These are phyloP conservation scores for Starmerella scarabaei DNA, from an alignment of 805 yeast species.

Conservation along the genomic window DNA sequence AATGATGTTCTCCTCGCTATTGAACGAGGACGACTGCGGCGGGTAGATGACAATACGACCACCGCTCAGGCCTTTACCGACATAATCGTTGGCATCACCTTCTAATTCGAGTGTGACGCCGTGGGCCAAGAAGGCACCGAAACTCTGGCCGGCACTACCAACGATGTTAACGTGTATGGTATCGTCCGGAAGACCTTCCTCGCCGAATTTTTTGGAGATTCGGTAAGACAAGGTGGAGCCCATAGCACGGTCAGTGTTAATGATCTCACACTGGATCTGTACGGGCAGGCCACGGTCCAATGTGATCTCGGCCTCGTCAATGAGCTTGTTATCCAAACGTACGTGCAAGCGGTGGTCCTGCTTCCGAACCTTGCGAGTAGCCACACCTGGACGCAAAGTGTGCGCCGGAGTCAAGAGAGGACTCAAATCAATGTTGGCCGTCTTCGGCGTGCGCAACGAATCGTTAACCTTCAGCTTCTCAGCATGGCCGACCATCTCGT, in stretches of 20 bases:
- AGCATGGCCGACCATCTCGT: constrained; percentile 97
- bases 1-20: constrained; percentile 90
- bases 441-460: constrained; percentile 74
- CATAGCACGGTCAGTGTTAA: constrained; percentile 91
- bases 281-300: constrained; percentile 93
- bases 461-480: constrained; percentile 80
- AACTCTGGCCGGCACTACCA: constrained; percentile 97
- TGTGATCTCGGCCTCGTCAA: constrained; percentile 93
- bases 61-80: constrained; percentile 94
- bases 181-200: constrained; percentile 85
- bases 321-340: constrained; percentile 86
- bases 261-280: constrained; percentile 80
- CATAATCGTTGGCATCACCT: constrained; percentile 97
- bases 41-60: constrained; percentile 90
- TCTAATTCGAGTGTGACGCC: constrained; percentile 91
- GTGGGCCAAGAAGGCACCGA: constrained; percentile 93
- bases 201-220: constrained; percentile 87
- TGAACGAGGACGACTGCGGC: constrained; percentile 67
- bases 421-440: constrained; percentile 77
- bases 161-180: constrained; percentile 82
- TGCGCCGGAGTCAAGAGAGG: constrained; percentile 97
- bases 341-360: constrained; percentile 91
- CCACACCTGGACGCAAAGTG: constrained; percentile 90
- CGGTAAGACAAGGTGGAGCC: constrained; percentile 93
- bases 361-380: constrained; percentile 80